Conservation (phyloP, 495 filamentous ascomycete species). For the Penicillium egyptiacum region DNA sequence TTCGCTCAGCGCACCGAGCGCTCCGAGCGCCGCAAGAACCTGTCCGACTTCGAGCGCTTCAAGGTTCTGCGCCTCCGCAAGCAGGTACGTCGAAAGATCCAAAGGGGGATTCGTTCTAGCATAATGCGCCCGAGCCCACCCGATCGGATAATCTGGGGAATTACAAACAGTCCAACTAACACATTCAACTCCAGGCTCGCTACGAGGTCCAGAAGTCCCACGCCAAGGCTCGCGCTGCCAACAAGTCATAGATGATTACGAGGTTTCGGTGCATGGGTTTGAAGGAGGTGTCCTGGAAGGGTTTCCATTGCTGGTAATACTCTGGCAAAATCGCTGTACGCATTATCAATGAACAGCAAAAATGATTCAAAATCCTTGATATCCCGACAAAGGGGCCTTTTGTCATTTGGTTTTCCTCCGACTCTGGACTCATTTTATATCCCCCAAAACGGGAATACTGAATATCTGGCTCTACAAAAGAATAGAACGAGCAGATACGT, state of each 20-base stretch:
- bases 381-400: conserved; percentile 41
- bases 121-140: conserved; percentile 6
- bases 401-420: conserved; percentile 26
- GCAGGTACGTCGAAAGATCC: conserved; percentile 61
- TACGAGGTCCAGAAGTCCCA: conserved; percentile 94
- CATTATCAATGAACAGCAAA: conserved; percentile 52
- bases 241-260: conserved; percentile 52
- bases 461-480: conserved; percentile 13
- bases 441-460: conserved; percentile 4
- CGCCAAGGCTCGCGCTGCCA: conserved; percentile 67
- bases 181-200: conserved; percentile 56
- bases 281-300: conserved; percentile 50
- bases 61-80: conserved; percentile 98
- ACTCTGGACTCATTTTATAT: conserved; percentile 30
- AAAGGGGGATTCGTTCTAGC: neutral
- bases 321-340: conserved; percentile 49
- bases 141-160: conserved; percentile 8
- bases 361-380: conserved; percentile 53
- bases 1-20: conserved; percentile 88
- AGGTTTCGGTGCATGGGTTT: conserved; percentile 52
- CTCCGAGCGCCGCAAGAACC: conserved; percentile 78
- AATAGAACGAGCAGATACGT: conserved; percentile 18
- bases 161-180: conserved; percentile 17
- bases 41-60: conserved; percentile 99
- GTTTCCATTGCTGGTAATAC: conserved; percentile 49